A percentile compares a stretch with the other conserved stretches of the same genome.
phyloP scores from a whole-genome alignment of 352 stramenopile species.

The Pythium brassicae region DNA sequence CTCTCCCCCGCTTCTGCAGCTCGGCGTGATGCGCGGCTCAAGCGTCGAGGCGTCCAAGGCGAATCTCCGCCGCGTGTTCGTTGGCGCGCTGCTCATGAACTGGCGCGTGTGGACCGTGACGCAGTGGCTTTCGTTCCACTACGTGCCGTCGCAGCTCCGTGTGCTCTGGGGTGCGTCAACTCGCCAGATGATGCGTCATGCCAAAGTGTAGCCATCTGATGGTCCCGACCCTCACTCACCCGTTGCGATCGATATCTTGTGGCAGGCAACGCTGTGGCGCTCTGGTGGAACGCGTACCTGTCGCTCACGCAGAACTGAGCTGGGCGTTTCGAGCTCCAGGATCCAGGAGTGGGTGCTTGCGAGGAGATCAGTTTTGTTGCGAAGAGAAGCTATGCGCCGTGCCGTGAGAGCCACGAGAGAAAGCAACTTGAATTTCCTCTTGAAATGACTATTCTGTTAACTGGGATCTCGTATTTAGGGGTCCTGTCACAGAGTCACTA shows the following conservation, averaged over 20 bases:
- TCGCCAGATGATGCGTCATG: too few relatives aligned
- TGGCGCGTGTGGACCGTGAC: constrained; percentile 67
- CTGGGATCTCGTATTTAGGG: too few relatives aligned
- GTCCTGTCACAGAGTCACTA: too few relatives aligned
- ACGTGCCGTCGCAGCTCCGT: constrained; percentile 62
- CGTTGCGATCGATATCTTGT: constrained; percentile 3
- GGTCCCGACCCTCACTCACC: constrained; percentile 1
- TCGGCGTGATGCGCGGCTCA: constrained; percentile 53
- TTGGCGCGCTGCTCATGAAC: constrained; percentile 59
- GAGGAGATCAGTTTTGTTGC: too few relatives aligned
- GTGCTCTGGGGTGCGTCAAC: constrained; percentile 68
- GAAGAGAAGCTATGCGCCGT: too few relatives aligned
- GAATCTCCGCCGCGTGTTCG: constrained; percentile 44
- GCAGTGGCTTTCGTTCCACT: constrained; percentile 73
- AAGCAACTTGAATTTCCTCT: too few relatives aligned
- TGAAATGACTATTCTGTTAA: too few relatives aligned
- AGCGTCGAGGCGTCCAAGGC: constrained; percentile 38
- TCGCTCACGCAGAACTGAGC: constrained; percentile 51
- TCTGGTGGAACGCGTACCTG: constrained; percentile 82
- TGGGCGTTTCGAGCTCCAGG: not conserved
- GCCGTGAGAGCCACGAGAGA: too few relatives aligned
- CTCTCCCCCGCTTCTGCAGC: constrained; percentile 18
- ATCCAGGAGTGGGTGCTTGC: too few relatives aligned
- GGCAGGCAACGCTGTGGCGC: constrained; percentile 58
- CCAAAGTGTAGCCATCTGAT: constrained; percentile 4